These are phyloP conservation scores for Cadophora sp. DNA, from an alignment of 2,329 filamentous ascomycete genomes.

Conservation along the genomic window DNA sequence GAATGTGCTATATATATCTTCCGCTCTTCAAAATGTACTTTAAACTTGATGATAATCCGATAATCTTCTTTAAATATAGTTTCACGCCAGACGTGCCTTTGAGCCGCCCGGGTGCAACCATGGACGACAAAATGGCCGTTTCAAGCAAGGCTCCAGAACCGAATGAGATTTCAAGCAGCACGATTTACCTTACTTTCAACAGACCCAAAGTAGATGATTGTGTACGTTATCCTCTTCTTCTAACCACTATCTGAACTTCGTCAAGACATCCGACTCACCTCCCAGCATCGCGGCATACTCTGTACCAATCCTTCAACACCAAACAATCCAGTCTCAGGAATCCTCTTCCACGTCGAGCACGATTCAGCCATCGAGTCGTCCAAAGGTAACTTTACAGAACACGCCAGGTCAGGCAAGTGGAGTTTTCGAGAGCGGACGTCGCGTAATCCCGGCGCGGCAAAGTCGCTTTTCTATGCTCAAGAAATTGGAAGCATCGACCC, in stretches of 20 bases:
- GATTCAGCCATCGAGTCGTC: slow-evolving; percentile 12
- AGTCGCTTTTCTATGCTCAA: slow-evolving; percentile 7
- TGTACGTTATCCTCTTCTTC: slow-evolving; percentile 23
- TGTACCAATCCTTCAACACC: slow-evolving; percentile 12
- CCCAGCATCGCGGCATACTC: slow-evolving; percentile 38
- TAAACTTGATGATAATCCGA: background rate
- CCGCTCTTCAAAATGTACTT: background rate
- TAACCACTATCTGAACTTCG: background rate
- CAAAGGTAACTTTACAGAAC: slow-evolving; percentile 19
- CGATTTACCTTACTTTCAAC: slow-evolving; percentile 38
- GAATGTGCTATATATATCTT: background rate
- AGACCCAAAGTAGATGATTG: slow-evolving; percentile 38
- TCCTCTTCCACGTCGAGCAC: slow-evolving; percentile 24
- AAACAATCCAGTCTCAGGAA: slow-evolving; percentile 34
- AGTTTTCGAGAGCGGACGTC: slow-evolving; percentile 11
- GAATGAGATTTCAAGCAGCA: slow-evolving; percentile 31
- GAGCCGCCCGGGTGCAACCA: background rate
- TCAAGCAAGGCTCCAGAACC: slow-evolving; percentile 13
- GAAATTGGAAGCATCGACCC: slow-evolving; percentile 28
- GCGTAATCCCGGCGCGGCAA: background rate
- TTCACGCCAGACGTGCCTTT: background rate
- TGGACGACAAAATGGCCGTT: background rate
- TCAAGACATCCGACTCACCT: slow-evolving; percentile 9
- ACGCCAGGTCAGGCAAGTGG: slow-evolving; percentile 31
- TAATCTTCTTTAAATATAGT: background rate